Conservation (phyloP, 441 rosid genomes). For the Raphanus hybrid region DNA sequence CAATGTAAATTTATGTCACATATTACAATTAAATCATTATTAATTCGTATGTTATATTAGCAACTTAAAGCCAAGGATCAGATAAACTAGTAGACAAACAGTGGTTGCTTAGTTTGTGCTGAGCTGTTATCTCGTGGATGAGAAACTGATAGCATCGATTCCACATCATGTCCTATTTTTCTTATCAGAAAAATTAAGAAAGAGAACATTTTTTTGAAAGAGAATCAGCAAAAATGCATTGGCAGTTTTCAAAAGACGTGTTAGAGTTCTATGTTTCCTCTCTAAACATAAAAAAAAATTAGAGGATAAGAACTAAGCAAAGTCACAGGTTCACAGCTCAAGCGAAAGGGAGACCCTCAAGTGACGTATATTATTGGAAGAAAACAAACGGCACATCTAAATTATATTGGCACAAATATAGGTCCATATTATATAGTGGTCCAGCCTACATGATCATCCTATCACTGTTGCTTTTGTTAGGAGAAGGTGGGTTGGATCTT, state of each 20-base stretch:
- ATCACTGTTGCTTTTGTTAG: slow-evolving; percentile 30
- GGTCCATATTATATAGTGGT: slow-evolving; percentile 18
- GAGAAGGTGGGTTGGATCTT: slow-evolving; percentile 28
- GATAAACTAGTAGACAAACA: not conserved
- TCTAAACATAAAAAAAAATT: not conserved
- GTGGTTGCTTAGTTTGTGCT: slow-evolving; percentile 32
- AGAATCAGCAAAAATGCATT: slow-evolving; percentile 5
- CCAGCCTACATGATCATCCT: slow-evolving; percentile 20
- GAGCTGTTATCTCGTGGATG: slow-evolving; percentile 39
- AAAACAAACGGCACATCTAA: slow-evolving; percentile 11
- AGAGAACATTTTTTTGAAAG: not conserved
- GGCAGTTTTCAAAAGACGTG: not conserved
- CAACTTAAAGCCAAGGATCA: not conserved
- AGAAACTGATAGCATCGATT: slow-evolving; percentile 23
- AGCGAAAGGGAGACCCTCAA: slow-evolving; percentile 16
- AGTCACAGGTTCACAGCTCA: not conserved
- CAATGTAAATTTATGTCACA: not conserved
- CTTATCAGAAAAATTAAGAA: not conserved
- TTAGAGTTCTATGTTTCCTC: not conserved
- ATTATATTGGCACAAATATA: not conserved
- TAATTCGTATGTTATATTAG: slow-evolving; percentile 1
- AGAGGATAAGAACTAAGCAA: not conserved
- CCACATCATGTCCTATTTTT: slow-evolving; percentile 7
- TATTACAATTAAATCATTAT: not conserved
- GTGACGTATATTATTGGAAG: slow-evolving; percentile 4